phyloP scores from a whole-genome alignment of 495 filamentous ascomycete genomes.

The Podospora didyma region DNA sequence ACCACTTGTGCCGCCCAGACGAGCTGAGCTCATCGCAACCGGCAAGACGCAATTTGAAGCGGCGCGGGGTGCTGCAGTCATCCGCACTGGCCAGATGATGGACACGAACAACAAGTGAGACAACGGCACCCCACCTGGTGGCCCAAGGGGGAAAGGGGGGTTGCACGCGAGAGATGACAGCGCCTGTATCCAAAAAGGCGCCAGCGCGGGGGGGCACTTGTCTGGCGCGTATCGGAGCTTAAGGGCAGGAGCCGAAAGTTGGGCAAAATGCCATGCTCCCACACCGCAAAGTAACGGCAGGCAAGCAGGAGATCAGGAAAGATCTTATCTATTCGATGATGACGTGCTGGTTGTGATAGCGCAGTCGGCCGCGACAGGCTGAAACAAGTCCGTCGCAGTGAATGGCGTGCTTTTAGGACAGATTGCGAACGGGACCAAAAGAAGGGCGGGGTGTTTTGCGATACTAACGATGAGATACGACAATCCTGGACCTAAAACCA shows the following conservation, averaged over 20 bases:
- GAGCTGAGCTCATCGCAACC: conserved; percentile 10
- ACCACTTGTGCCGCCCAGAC: background rate
- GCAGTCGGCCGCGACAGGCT: background rate
- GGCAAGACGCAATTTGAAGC: conserved; percentile 17
- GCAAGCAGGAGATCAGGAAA: background rate
- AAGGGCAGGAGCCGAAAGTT: background rate
- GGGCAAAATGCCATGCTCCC: no score
- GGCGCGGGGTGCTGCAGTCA: conserved; percentile 12
- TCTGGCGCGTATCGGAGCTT: background rate
- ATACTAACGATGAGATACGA: background rate
- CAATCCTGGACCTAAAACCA: background rate
- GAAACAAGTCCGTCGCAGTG: background rate
- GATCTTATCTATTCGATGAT: background rate
- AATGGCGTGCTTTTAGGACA: conserved; percentile 8
- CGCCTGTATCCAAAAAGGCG: background rate
- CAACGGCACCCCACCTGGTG: background rate
- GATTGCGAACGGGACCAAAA: conserved; percentile 3
- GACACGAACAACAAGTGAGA: conserved; percentile 2
- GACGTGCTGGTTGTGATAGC: background rate
- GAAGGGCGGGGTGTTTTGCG: no score
- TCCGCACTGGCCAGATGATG: conserved; percentile 9
- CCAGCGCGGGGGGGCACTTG: background rate
- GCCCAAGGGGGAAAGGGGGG: background rate
- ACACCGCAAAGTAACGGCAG: background rate
- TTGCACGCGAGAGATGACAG: background rate